phyloP scores from a whole-genome alignment of 768 basidiomycete genomes.

The Crassisporium funariophilum region DNA sequence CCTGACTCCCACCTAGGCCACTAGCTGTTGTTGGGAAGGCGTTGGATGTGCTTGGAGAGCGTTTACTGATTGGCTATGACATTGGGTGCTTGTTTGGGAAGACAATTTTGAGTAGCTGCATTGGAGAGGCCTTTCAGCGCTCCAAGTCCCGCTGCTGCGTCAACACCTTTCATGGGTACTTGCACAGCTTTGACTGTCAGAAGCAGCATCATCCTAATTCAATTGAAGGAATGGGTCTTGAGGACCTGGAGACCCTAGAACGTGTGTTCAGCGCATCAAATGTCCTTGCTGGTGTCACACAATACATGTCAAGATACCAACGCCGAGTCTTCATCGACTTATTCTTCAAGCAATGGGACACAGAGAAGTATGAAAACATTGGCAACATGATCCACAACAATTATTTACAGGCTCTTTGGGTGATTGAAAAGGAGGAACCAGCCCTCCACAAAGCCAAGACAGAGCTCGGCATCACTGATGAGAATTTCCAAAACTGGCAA shows the following conservation, averaged over 20 bases:
- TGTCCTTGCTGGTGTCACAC: not conserved
- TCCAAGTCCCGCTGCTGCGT: conserved; percentile 1
- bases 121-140: not conserved
- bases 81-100: conserved; percentile 5
- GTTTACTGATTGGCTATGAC: conserved; percentile 1
- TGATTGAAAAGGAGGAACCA: conserved; percentile 1
- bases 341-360: conserved; percentile 3
- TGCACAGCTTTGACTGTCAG: conserved; percentile 5
- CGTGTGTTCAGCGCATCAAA: conserved; percentile 6
- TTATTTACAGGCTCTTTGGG: conserved; percentile 1
- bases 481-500: conserved; percentile 21
- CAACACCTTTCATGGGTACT: conserved; percentile 4
- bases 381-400: conserved; percentile 5
- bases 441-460: not conserved
- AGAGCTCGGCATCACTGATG: conserved; percentile 8
- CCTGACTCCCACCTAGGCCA: no score
- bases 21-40: conserved; percentile 1
- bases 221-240: conserved; percentile 6
- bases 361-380: conserved; percentile 3
- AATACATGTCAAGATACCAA: not conserved
- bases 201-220: conserved; percentile 1
- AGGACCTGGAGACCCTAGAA: conserved; percentile 5
- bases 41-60: not conserved
- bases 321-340: conserved; percentile 5
- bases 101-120: not conserved